These are phyloP conservation scores for Cryptosporidium canis DNA, from an alignment of 169 alveolate genomes.

Conservation along the genomic window DNA sequence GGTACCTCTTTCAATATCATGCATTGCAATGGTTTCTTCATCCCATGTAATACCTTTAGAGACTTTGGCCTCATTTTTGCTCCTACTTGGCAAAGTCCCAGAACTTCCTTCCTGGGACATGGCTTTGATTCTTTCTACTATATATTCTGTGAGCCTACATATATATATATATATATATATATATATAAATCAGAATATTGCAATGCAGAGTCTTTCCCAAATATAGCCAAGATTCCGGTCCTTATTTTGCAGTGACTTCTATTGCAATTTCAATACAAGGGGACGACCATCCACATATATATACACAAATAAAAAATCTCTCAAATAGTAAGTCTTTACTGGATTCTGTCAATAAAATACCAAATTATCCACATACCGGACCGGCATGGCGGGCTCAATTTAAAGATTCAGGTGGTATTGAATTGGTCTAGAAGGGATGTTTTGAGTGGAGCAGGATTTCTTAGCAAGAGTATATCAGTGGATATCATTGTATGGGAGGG, in stretches of 20 bases:
- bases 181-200: neutral
- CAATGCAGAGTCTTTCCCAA: no score
- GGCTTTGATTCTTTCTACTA: neutral
- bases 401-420: neutral
- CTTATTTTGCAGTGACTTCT: no score
- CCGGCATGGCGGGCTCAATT: neutral
- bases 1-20: slow-evolving; percentile 61
- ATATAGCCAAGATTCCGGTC: no score
- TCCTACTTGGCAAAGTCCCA: neutral
- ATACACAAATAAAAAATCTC: neutral
- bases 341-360: neutral
- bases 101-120: neutral
- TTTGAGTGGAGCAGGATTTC: no score
- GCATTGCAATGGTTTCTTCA: slow-evolving; percentile 52
- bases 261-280: no score
- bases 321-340: neutral
- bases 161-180: neutral
- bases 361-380: neutral
- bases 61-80: neutral
- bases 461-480: no score
- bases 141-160: neutral
- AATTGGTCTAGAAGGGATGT: no score
- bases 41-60: slow-evolving; percentile 46
- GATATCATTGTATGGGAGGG: no score
- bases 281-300: no score